phyloP scores from a whole-genome alignment of 2,329 filamentous ascomycete species.

The Thermoascus crustaceus region DNA sequence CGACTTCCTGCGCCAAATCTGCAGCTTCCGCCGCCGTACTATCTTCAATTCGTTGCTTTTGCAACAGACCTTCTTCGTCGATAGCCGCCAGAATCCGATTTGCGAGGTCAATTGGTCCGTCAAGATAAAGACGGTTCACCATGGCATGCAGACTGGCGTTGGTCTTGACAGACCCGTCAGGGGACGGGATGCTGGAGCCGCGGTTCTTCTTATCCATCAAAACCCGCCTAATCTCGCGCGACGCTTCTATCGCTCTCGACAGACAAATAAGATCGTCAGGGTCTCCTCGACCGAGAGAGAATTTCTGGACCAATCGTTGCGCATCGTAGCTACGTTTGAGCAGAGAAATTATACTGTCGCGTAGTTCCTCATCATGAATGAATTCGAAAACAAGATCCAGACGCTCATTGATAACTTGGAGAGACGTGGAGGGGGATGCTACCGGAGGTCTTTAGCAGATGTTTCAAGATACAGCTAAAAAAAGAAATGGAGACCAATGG shows the following conservation, averaged over 20 bases:
- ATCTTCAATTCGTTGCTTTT: conserved; percentile 70
- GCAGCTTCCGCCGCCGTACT: conserved; percentile 62
- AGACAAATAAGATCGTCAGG: conserved; percentile 81
- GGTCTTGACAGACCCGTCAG: background rate
- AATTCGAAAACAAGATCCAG: conserved; percentile 76
- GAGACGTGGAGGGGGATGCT: conserved; percentile 79
- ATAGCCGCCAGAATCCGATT: conserved; percentile 67
- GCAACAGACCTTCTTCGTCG: conserved; percentile 82
- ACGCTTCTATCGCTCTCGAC: conserved; percentile 70
- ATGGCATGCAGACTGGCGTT: conserved; percentile 20
- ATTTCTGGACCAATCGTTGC: conserved; percentile 85
- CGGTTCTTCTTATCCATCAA: conserved; percentile 18
- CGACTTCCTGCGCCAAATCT: conserved; percentile 63
- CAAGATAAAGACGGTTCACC: conserved; percentile 39
- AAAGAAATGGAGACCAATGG: background rate
- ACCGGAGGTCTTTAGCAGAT: conserved; percentile 11
- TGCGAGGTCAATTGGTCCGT: conserved; percentile 60
- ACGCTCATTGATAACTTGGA: conserved; percentile 67
- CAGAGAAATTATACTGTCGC: conserved; percentile 60
- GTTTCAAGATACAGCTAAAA: background rate
- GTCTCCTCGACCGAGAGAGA: conserved; percentile 84
- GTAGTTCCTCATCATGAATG: conserved; percentile 56
- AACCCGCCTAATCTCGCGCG: conserved; percentile 51
- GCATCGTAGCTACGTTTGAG: conserved; percentile 74
- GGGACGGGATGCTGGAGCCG: conserved; percentile 16